These are phyloP conservation scores for Septoria petroselini DNA, from an alignment of 2,329 filamentous ascomycete genomes.

Conservation along the genomic window DNA sequence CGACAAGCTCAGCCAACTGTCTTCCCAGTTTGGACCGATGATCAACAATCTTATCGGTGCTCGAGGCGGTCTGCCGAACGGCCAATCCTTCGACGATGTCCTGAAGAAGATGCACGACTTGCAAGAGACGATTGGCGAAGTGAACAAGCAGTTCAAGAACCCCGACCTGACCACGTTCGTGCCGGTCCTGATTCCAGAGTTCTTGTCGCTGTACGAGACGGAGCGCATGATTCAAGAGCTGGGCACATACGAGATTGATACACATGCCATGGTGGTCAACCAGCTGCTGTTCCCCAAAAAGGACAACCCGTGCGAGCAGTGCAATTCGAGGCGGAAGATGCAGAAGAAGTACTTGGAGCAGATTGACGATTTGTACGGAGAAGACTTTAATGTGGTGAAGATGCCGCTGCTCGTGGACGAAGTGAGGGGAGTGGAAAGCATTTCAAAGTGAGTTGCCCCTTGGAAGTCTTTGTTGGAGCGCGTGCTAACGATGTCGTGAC, in stretches of 20 bases:
- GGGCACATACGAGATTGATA: slow-evolving; percentile 88
- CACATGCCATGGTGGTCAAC: slow-evolving; percentile 96
- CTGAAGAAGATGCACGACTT: slow-evolving; percentile 92
- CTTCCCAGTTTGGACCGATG: slow-evolving; percentile 90
- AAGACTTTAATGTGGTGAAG: slow-evolving; percentile 98
- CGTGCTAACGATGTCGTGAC: slow-evolving; percentile 29
- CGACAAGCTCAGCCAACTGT: slow-evolving; percentile 93
- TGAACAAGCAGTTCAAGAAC: slow-evolving; percentile 98
- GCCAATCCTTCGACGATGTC: slow-evolving; percentile 88
- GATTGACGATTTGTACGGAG: slow-evolving; percentile 92
- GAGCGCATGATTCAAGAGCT: slow-evolving; percentile 99
- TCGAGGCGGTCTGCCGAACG: slow-evolving; percentile 74
- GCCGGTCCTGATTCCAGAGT: slow-evolving; percentile 97
- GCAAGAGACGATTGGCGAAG: slow-evolving; percentile 87
- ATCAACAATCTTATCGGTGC: slow-evolving; percentile 87
- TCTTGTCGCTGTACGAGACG: slow-evolving; percentile 94
- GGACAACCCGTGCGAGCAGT: slow-evolving; percentile 86
- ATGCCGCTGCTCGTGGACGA: slow-evolving; percentile 96
- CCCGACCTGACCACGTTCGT: slow-evolving; percentile 94
- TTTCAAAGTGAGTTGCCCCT: slow-evolving; percentile 61
- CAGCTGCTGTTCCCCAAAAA: slow-evolving; percentile 90
- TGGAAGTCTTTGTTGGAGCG: background rate
- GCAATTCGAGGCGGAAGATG: slow-evolving; percentile 92
- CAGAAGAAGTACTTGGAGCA: slow-evolving; percentile 99
- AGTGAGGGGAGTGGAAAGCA: slow-evolving; percentile 87